Base-by-base conservation (phyloP, 1,284 basidiomycete genomes). In the Ustilago hordei region DNA sequence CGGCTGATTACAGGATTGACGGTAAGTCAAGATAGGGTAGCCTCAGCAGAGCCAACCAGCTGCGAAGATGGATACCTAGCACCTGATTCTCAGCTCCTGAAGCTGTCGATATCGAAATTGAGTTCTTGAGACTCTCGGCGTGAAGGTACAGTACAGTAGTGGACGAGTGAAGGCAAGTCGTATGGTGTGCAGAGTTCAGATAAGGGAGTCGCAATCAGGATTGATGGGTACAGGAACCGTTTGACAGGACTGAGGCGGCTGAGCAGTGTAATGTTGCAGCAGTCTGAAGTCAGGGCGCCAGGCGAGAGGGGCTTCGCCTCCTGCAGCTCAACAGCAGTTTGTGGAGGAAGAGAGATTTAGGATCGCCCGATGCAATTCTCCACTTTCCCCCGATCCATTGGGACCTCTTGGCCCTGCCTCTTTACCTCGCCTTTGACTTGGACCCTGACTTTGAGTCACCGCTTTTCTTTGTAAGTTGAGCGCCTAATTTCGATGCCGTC, bases 231-330 rank as follows among this genome's bases (percentile, higher is more conserved):
- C 55, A 57, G 43, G 55, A 43, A 57, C 55, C n/a, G 17, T 43
- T 55, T 15, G 31, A 38, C 13, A 13, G 23, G 17, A 56, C 8
- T 15, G 1, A 28, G 45, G 45, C 45, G 28, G 45, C 17, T 48
- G 45, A 48, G 45, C 45, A 48, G 45, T 9, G 19, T 48, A 7
- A 31, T 13, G 19, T 23, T 23, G 13, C 8, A 13, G n/a, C n/a
- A 13, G n/a, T 9, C 28, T 12, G 31, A 23, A 23, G 19, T 8
- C 5, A 32, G 19, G 45, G 58, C 58, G 58, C 15, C 19, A 60
- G 38, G 57, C 57, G 48, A 63, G 60, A 63, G 60, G 53, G 43
- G 53, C 35, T n/a, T 63, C 60, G 53, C 35, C 43, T 63, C n/a
- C 41, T 50, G 23, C 60, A 55, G 54, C 34, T 59, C 19, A 17